Conservation (phyloP, 345 rosid genomes). For the Eucalyptus coolabah region DNA sequence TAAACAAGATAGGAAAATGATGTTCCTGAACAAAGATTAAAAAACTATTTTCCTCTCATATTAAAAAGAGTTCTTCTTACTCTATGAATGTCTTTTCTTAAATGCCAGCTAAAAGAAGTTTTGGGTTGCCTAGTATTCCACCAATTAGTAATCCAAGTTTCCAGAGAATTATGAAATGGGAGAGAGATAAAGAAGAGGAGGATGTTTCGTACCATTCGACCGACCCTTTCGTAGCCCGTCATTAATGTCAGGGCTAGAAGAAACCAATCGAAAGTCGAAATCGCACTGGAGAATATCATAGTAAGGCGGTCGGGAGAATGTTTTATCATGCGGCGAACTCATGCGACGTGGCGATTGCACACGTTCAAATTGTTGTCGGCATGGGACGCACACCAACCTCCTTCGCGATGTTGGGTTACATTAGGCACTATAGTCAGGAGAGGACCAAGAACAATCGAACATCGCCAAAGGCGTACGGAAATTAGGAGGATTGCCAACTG, state of each 20-base stretch:
- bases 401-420: neutral
- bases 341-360: neutral
- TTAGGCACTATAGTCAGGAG: neutral
- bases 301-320: neutral
- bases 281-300: neutral
- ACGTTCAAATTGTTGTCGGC: fast-evolving
- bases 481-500: neutral
- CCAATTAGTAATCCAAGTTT: neutral
- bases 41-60: neutral
- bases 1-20: neutral
- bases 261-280: neutral
- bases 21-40: neutral
- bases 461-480: neutral
- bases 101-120: neutral
- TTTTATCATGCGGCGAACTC: neutral
- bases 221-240: neutral
- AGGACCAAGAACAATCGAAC: neutral
- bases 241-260: neutral
- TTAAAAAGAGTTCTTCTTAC: neutral
- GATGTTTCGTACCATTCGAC: neutral
- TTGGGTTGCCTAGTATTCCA: neutral
- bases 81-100: neutral
- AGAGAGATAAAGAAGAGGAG: neutral
- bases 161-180: neutral
- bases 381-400: neutral